phyloP scores from a whole-genome alignment of 495 filamentous ascomycete species.

The Mytilinidion resinicola region DNA sequence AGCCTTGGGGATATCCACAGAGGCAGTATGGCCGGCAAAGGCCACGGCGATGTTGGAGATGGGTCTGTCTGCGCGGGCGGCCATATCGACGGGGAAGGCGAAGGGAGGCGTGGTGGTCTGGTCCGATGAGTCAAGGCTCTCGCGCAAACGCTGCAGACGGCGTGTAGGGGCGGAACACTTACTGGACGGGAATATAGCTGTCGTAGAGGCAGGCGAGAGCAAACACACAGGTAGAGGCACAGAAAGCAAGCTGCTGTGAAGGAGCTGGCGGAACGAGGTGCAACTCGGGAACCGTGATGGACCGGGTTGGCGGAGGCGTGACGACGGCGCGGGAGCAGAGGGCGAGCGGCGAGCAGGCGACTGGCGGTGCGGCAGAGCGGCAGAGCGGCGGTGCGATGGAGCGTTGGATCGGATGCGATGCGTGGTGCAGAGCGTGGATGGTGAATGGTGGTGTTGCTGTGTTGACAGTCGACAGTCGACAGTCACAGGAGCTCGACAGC shows the following conservation, averaged over 20 bases:
- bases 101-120: neutral
- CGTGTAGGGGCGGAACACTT: neutral
- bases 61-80: constrained; percentile 38
- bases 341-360: neutral
- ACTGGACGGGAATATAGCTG: neutral
- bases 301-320: constrained; percentile 9
- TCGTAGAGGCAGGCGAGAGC: neutral
- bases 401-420: neutral
- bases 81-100: constrained; percentile 43
- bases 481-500: no score
- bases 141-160: neutral
- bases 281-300: constrained; percentile 2
- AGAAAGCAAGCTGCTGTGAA: constrained; percentile 25
- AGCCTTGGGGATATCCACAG: constrained; percentile 66
- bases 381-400: neutral
- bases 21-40: constrained; percentile 56
- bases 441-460: no score
- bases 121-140: neutral
- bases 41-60: constrained; percentile 57
- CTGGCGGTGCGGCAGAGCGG: neutral
- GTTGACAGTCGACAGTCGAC: no score
- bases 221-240: neutral
- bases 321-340: neutral
- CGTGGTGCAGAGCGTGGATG: no score
- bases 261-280: constrained; percentile 14